A percentile compares a stretch with the other conserved stretches of the same genome.
These are phyloP conservation scores for Melampsora americana DNA, from an alignment of 1,284 basidiomycete species.

Conservation along the genomic window DNA sequence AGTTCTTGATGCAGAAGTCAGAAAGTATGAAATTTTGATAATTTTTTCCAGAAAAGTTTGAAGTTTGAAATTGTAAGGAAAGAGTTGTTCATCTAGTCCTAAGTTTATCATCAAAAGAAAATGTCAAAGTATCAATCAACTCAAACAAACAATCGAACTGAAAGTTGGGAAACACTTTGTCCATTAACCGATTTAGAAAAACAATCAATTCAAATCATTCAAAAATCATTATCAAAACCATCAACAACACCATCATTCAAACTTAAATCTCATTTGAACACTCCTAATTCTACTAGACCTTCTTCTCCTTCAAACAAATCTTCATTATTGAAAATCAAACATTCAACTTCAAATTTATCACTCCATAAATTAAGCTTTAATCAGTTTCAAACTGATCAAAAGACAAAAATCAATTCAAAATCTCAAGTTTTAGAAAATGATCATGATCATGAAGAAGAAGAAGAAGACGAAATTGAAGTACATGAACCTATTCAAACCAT, in stretches of 20 bases:
- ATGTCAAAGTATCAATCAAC: too few species aligned
- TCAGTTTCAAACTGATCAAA: not conserved
- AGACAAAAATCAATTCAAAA: too few species aligned
- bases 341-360: not conserved
- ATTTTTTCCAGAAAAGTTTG: too few species aligned
- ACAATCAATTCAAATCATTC: constrained; percentile 25
- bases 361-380: not conserved
- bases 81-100: too few species aligned
- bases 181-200: constrained; percentile 20
- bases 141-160: constrained; percentile 16
- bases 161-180: constrained; percentile 19
- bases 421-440: not conserved
- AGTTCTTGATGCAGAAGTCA: too few species aligned
- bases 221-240: constrained; percentile 6
- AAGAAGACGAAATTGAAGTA: constrained; percentile 54
- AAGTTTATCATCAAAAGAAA: too few species aligned
- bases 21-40: too few species aligned
- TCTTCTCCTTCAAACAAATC: not conserved
- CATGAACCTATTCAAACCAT: constrained; percentile 75
- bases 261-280: not conserved
- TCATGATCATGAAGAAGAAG: not conserved
- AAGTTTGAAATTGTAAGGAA: too few species aligned
- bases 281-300: not conserved
- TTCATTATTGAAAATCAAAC: not conserved
- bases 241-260: constrained; percentile 1